Base-by-base conservation (phyloP, 768 basidiomycete genomes). In the Mycena metata region DNA sequence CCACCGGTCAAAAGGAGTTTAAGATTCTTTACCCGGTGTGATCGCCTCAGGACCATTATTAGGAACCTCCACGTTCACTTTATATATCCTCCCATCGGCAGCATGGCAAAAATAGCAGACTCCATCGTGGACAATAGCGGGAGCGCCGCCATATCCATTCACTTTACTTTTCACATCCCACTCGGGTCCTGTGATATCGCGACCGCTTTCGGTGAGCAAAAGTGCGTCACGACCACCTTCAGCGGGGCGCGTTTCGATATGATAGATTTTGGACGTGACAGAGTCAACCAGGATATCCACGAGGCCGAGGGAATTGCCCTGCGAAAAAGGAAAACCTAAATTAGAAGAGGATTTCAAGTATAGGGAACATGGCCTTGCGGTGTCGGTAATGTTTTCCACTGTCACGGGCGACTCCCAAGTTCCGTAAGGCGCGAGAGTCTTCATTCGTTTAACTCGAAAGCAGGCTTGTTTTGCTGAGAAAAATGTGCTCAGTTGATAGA, bases 81-180 rank as follows among this genome's bases (percentile, higher is more conserved):
- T 71, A 70, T 90, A 91, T 0, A 91, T 81, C 21, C 85, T 78
- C 10, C 83, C 83, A 73, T 89, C 87, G 11, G 60, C 55, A 41
- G 79, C 77, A 72, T 88, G 82, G 5, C 89, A 88, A 72, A 90
- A 91, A 78, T 88, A 88, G 17, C 86, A 72, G 10, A 77, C 76
- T 5, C 81, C 83, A 42, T 79, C 81, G 56, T 85, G 74, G 0
- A 84, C 86, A 35, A 84, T 81, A 0, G 87, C 86, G 2, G 87
- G 80, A 8, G 82, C 88, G 16, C 91, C 90, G 2, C 91, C 91
- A 62, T 91, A 91, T 74, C 90, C 90, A 39, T 91, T 86, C 2
- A 91, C 90, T n/a, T 82, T 75, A 0, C 83, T 83, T 36, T 86
- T 82, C 5, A 87, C 87, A 74, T 91, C 90, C 83, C 86, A 92